Evolutionary conservation across 2,329 filamentous ascomycete genomes (phyloP).

Genomic region (Pseudogymnoascus pannorum): DNA sequence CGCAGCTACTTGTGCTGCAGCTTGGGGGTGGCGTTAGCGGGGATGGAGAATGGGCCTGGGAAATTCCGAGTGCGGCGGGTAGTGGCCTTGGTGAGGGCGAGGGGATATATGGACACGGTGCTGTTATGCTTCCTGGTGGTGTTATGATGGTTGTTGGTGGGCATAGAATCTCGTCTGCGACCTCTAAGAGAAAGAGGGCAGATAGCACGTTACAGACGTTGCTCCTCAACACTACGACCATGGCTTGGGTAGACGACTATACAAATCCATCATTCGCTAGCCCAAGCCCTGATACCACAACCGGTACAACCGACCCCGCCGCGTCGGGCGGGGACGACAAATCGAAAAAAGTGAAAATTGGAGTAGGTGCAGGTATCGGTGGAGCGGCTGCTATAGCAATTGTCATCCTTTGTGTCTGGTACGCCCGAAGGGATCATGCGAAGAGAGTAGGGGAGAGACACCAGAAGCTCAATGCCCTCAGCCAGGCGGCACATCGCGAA

Average conservation of each 20-base stretch:
- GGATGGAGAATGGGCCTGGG: slow-evolving; percentile 65
- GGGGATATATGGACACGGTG: slow-evolving; percentile 57
- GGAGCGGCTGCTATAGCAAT: slow-evolving; percentile 32
- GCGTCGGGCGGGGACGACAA: slow-evolving; percentile 18
- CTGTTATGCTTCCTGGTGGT: slow-evolving; percentile 56
- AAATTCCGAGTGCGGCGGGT: slow-evolving; percentile 43
- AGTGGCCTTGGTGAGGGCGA: slow-evolving; percentile 34
- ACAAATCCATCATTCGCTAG: slow-evolving; percentile 35
- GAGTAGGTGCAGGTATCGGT: slow-evolving; percentile 59
- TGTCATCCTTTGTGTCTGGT: slow-evolving; percentile 38
- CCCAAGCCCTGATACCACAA: slow-evolving; percentile 15
- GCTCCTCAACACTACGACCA: slow-evolving; percentile 56
- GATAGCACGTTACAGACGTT: slow-evolving; percentile 28
- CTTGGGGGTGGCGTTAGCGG: slow-evolving; percentile 68
- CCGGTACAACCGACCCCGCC: slow-evolving; percentile 24
- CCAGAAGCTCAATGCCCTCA: slow-evolving; percentile 45
- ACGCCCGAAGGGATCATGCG: slow-evolving; percentile 39
- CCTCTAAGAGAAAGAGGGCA: slow-evolving; percentile 31
- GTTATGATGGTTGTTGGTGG: slow-evolving; percentile 63
- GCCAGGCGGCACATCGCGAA: slow-evolving; percentile 39
- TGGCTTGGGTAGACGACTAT: slow-evolving; percentile 51
- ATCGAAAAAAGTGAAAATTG: slow-evolving; percentile 49
- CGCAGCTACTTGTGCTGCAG: slow-evolving; percentile 71
- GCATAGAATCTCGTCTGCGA: slow-evolving; percentile 40
- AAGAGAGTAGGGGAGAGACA: slow-evolving; percentile 39